Evolutionary conservation across 306 rosid species (phyloP).

Genomic region (Lathyrus tuberosus): DNA sequence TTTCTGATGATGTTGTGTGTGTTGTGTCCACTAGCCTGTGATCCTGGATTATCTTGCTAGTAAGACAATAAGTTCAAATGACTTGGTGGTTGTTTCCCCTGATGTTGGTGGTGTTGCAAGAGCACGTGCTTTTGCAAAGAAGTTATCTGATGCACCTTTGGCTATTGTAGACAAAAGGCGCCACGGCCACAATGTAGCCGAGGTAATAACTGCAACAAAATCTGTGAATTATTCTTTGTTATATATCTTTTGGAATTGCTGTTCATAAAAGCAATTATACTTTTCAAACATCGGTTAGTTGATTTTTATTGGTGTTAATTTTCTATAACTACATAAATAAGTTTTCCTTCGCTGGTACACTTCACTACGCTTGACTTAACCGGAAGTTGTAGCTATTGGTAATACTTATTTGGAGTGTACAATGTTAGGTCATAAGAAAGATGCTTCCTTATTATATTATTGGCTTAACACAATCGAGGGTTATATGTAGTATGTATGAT

Average conservation of each 20-base stretch:
- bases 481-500: conserved; percentile 4
- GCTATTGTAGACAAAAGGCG: conserved; percentile 99
- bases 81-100: conserved; percentile 97
- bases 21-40: conserved; percentile 65
- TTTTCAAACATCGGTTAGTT: background rate
- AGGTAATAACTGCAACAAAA: conserved; percentile 55
- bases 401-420: background rate
- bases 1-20: conserved; percentile 45
- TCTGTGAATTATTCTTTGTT: background rate
- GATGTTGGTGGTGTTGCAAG: conserved; percentile 99
- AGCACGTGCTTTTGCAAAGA: conserved; percentile 98
- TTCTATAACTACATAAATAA: background rate
- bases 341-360: background rate
- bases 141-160: conserved; percentile 92
- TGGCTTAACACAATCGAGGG: background rate
- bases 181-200: conserved; percentile 89
- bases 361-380: background rate
- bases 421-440: background rate
- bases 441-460: background rate
- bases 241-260: conserved; percentile 28
- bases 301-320: conserved; percentile 3
- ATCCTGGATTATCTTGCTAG: conserved; percentile 98
- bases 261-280: background rate
- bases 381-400: background rate
- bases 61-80: conserved; percentile 74